Base-by-base conservation (phyloP, 768 basidiomycete species). In the Xerocomus spinulosus region DNA sequence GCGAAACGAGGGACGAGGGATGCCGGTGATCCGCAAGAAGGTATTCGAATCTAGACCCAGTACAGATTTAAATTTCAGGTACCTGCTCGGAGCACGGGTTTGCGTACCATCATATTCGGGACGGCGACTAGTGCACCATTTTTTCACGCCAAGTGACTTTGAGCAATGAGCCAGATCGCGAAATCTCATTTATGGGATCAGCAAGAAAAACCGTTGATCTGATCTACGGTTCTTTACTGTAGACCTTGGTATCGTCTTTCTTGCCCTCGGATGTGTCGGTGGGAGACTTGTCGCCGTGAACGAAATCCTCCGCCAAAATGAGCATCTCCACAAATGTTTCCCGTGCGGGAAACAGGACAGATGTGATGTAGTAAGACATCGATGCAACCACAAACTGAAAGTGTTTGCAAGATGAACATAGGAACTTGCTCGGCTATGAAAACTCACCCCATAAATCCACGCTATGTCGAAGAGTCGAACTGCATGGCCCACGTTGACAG, bases 361-460 rank as follows among this genome's bases (percentile, higher is more conserved):
- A 64, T n/a, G 63, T 48, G 45, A 42, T 15, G 25, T 66, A 64
- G 50, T 66, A 63, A 15, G 66, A 54, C 35, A 42, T 28, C 5
- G 54, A 66, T 12, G 61, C 51, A 4, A 56, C 50, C 20, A 58
- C 44, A 14, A 66, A 66, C 65, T 38, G 14, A 8, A 6, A 10
- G 26, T 21, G 14, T 13, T 37, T 14, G 13, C 17, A n/a, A 17
- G 24, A 21, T 14, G 5, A 10, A 34, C 32, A 13, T 32, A 18
- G n/a, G 3, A 20, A 14, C 25, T 24, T 3, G 18, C 3, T 21
- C 14, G 4, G 25, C 5, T 44, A 41, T 24, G 20, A 29, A 15
- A 20, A 68, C 81, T 45, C 64, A 87, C 85, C 46, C 85, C 85
- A 57, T 82, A 87, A 15, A 92, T 60, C 82, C 84, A 92, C 3